phyloP scores from a whole-genome alignment of 805 yeast species.

The Yamadazyma akitaensis region DNA sequence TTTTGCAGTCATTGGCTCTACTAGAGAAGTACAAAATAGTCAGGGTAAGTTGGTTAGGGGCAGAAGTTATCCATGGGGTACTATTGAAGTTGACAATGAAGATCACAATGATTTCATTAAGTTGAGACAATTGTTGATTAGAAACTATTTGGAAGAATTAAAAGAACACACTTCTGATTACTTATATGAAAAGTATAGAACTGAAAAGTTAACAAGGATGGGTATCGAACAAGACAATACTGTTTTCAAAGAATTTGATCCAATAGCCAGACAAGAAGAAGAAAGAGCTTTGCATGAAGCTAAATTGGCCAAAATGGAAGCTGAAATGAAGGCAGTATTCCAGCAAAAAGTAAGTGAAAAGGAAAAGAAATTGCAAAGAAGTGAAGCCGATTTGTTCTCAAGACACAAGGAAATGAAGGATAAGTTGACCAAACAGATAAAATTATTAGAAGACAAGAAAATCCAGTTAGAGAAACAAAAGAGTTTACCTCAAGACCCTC shows the following conservation, averaged over 20 bases:
- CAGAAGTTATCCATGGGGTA: slow-evolving; percentile 95
- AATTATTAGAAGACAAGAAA: slow-evolving; percentile 88
- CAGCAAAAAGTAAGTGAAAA: slow-evolving; percentile 94
- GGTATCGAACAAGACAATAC: slow-evolving; percentile 90
- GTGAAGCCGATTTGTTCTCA: slow-evolving; percentile 93
- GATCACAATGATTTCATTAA: slow-evolving; percentile 88
- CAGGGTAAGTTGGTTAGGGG: slow-evolving; percentile 87
- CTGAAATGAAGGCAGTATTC: slow-evolving; percentile 95
- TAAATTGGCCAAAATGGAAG: slow-evolving; percentile 87
- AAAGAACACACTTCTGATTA: slow-evolving; percentile 75
- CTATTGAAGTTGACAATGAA: slow-evolving; percentile 92
- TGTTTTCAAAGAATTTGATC: slow-evolving; percentile 95
- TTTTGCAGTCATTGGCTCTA: slow-evolving; percentile 92
- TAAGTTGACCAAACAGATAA: slow-evolving; percentile 81
- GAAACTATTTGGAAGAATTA: slow-evolving; percentile 90
- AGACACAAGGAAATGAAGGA: slow-evolving; percentile 98
- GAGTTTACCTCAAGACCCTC: slow-evolving; percentile 51
- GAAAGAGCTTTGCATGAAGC: slow-evolving; percentile 92
- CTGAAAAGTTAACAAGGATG: slow-evolving; percentile 70
- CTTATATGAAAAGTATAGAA: slow-evolving; percentile 86
- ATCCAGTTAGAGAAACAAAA: slow-evolving; percentile 64
- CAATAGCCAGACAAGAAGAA: slow-evolving; percentile 87
- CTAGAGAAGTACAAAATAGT: slow-evolving; percentile 57
- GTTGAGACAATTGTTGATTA: slow-evolving; percentile 81
- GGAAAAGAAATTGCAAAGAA: slow-evolving; percentile 94